Base-by-base conservation (phyloP, 2,329 filamentous ascomycete species). In the Fonsecaea pedrosoi region DNA sequence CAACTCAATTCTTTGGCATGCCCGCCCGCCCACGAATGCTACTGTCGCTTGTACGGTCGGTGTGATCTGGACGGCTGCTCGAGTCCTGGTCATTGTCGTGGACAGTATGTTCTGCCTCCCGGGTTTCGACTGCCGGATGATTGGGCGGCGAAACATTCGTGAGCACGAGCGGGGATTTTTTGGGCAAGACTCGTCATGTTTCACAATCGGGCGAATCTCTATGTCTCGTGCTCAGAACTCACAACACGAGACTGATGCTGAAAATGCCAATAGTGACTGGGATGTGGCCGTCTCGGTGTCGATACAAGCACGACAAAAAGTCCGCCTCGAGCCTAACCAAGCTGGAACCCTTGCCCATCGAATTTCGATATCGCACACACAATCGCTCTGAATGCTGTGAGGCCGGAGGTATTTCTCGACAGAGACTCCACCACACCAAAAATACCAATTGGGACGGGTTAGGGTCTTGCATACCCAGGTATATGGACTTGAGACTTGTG, bases 11-110 rank as follows among this genome's bases (percentile, higher is more conserved):
- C 40, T 7, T 69, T 72, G 54, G 72, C 75, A 15, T 81, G 79
- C 69, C 80, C 80, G 1, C 70, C 64, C 54, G 80, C 79, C 0
- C 68, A 73, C 7, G 79, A 80, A 1, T 82, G 81, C 68, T 82
- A 82, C 69, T 82, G 81, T 73, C 77, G 77, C 9, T 64, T 82
- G 10, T 82, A 82, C 71, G 79, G 80, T 0, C 73, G 76, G 4
- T 82, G 81, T 67, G 68, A 75, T 72, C 67, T 80, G n/a, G 59
- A 70, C n/a, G 65, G 72, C 35, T 79, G 79, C 64, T 69, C 64
- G 0, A 73, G 58, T 32, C 71, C 74, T 1, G 79, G 74, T 3
- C 74, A 69, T 55, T 82, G 80, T 69, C 40, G 65, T 37, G 80
- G 78, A 9, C 78, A 81, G 68, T 82, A 82, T 72, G 62, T 61